These are phyloP conservation scores for Nyctanthes arbortristis DNA, from an alignment of 257 asterid species.

Conservation along the genomic window DNA sequence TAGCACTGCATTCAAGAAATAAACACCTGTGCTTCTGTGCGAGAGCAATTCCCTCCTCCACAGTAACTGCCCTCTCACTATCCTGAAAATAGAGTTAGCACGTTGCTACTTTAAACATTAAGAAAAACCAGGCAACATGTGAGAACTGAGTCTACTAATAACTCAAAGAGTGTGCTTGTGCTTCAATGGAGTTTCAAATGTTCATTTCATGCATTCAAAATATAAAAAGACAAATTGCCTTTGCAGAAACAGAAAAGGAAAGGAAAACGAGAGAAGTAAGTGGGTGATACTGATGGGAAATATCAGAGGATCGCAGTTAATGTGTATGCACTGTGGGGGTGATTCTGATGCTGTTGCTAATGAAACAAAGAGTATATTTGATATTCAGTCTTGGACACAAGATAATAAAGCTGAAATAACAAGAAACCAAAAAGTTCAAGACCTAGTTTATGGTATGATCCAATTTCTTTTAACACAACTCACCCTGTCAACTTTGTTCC, in stretches of 20 bases:
- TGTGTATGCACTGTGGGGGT: neutral
- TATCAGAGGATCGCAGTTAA: neutral
- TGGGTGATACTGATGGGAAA: neutral
- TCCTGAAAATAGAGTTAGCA: slow-evolving; percentile 50
- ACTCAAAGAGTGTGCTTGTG: neutral
- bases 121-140: neutral
- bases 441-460: no score
- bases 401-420: no score
- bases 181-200: neutral
- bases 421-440: no score
- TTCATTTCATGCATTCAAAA: neutral
- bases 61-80: slow-evolving; percentile 67
- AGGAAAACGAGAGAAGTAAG: neutral
- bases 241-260: neutral
- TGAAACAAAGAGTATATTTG: neutral
- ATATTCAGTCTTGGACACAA: no score
- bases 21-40: slow-evolving; percentile 66
- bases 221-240: neutral
- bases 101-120: neutral
- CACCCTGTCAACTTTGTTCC: slow-evolving; percentile 90
- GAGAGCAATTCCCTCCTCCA: slow-evolving; percentile 75
- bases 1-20: slow-evolving; percentile 80
- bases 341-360: neutral
- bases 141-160: neutral
- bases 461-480: no score